Evolutionary conservation across 2,329 filamentous ascomycete genomes (phyloP), one percentile per base, ranked within the genome.

Genomic region (Magnaporthales sp.): DNA sequence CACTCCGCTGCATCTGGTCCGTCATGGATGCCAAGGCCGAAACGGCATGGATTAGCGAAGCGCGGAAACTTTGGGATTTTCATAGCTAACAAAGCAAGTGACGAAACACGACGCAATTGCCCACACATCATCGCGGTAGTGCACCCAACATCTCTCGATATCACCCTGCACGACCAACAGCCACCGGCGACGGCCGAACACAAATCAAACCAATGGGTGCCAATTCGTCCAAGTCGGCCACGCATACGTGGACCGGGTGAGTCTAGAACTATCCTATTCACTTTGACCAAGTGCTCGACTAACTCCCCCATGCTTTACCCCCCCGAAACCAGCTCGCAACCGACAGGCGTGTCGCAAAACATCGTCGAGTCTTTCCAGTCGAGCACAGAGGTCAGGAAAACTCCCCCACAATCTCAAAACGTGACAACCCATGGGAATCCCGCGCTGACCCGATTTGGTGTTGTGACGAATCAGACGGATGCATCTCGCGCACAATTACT

Each of bases 361-460:
- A 83, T 97, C 74, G 84, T 96, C 73, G 89, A 96, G 74, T 88
- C 89, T 68, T 84, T 98, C 69, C 92, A 97, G 78, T 86, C 87
- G 69, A 96, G 88, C 81, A 85, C 90, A 72, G 93, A 97, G 87
- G 93, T 97, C 85, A 74, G 80, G 5, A 38, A 31, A 62, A 62
- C n/a, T n/a, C n/a, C n/a, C n/a, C n/a, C n/a, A n/a, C n/a, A n/a
- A n/a, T n/a, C n/a, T n/a, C n/a, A n/a, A n/a, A n/a, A n/a, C n/a
- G n/a, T n/a, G n/a, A n/a, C n/a, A n/a, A n/a, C n/a, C n/a, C n/a
- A n/a, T n/a, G n/a, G n/a, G n/a, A n/a, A n/a, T n/a, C n/a, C n/a
- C n/a, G n/a, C n/a, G n/a, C 64, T 30, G 56, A 54, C 29, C 60
- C 24, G 27, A 32, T 5, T 64, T 11, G 27, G 31, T 27, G 64